Evolutionary conservation across 805 yeast genomes (phyloP).

Genomic region (Phaffomyces opuntiae): DNA sequence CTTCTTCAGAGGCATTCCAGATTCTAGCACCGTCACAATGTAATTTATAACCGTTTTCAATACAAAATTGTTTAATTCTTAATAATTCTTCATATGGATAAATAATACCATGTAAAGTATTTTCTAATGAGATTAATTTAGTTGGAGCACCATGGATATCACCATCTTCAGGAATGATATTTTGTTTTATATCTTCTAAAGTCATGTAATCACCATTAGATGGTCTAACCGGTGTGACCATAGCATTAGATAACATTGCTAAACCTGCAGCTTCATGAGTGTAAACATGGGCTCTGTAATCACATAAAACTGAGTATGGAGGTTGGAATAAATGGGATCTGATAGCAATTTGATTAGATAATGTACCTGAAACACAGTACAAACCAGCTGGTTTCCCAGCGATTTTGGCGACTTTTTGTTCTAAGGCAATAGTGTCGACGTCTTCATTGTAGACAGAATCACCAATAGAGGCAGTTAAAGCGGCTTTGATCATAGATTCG

Average conservation of each 20-base stretch:
- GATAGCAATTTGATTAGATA: constrained; percentile 85
- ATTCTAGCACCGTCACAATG: constrained; percentile 94
- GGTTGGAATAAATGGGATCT: constrained; percentile 75
- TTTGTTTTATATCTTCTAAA: constrained; percentile 62
- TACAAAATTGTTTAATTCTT: constrained; percentile 66
- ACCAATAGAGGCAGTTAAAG: constrained; percentile 55
- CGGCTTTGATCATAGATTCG: constrained; percentile 60
- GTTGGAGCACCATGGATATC: constrained; percentile 91
- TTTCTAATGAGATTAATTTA: constrained; percentile 74
- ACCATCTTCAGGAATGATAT: constrained; percentile 63
- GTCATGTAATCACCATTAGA: constrained; percentile 71
- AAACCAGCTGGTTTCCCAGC: constrained; percentile 80
- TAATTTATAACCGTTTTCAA: constrained; percentile 48
- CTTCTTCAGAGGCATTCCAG: constrained; percentile 79
- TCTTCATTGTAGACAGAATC: constrained; percentile 90
- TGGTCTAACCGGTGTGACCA: constrained; percentile 82
- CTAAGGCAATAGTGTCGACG: constrained; percentile 56
- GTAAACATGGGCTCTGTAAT: constrained; percentile 78
- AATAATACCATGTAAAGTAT: constrained; percentile 79
- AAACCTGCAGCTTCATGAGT: constrained; percentile 87
- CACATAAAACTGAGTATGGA: constrained; percentile 79
- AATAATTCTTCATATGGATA: constrained; percentile 78
- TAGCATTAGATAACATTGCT: constrained; percentile 84
- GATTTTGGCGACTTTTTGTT: constrained; percentile 53
- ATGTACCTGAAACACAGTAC: constrained; percentile 83